These are phyloP conservation scores for Russula earlei DNA, from an alignment of 768 basidiomycete species.

Conservation along the genomic window DNA sequence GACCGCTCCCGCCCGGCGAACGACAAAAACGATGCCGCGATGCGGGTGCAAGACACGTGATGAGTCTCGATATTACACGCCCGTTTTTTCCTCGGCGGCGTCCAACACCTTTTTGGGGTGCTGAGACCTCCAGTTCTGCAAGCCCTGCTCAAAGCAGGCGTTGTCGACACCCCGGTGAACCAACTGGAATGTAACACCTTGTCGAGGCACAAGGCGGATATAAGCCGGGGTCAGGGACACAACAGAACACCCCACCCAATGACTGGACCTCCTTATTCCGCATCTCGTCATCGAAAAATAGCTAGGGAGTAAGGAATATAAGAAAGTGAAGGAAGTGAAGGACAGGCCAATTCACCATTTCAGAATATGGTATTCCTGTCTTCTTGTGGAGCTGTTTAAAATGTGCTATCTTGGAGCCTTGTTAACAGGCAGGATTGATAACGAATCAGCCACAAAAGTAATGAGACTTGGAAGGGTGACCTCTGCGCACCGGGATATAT, in stretches of 20 bases:
- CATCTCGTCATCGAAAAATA: constrained; percentile 12
- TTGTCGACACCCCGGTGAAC: constrained; percentile 53
- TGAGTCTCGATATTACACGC: neutral
- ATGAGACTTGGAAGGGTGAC: neutral
- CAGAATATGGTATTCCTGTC: constrained; percentile 68
- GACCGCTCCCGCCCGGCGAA: neutral
- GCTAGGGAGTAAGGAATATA: neutral
- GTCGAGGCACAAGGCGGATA: neutral
- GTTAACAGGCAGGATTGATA: neutral
- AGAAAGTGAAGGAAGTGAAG: neutral
- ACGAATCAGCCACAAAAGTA: neutral
- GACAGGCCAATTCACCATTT: constrained; percentile 47
- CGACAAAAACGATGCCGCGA: too few species aligned
- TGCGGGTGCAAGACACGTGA: too few species aligned
- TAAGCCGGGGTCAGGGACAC: neutral
- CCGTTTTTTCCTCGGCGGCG: neutral
- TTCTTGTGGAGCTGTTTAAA: constrained; percentile 36
- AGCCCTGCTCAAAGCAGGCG: constrained; percentile 58
- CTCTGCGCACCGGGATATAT: constrained; percentile 56
- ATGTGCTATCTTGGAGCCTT: constrained; percentile 62
- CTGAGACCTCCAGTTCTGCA: constrained; percentile 57
- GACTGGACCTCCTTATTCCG: constrained; percentile 11
- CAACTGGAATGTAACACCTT: constrained; percentile 78
- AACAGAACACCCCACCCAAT: constrained; percentile 34
- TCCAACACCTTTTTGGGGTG: constrained; percentile 23